Percentiles rank a stretch among this genome's conserved stretches.
These are phyloP conservation scores for Coemansia sp. DNA, from an alignment of 192 early-diverging fungal species.

Conservation along the genomic window DNA sequence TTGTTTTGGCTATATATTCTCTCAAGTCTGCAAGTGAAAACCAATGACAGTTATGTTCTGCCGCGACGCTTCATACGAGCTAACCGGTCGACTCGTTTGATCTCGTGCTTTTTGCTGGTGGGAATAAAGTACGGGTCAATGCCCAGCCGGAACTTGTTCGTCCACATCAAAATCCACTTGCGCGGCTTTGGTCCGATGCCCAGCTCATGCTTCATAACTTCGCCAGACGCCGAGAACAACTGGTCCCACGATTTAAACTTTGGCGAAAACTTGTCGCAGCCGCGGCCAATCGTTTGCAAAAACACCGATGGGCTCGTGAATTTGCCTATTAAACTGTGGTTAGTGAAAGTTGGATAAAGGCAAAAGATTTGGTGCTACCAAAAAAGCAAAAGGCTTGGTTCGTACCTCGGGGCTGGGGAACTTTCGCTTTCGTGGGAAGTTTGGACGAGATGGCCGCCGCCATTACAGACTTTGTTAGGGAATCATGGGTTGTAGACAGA, in stretches of 20 bases:
- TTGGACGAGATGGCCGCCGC: slow-evolving; percentile 3
- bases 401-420: slow-evolving; percentile 36
- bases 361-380: background rate
- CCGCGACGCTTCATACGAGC: slow-evolving; percentile 47
- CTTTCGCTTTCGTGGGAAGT: background rate
- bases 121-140: slow-evolving; percentile 56
- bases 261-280: slow-evolving; percentile 51
- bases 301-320: slow-evolving; percentile 30
- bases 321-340: background rate
- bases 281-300: slow-evolving; percentile 51
- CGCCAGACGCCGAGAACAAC: slow-evolving; percentile 54
- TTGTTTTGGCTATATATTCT: background rate
- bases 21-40: background rate
- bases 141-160: slow-evolving; percentile 56
- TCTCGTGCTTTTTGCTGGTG: slow-evolving; percentile 52
- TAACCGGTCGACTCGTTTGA: slow-evolving; percentile 43
- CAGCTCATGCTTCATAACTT: slow-evolving; percentile 58
- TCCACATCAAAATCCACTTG: slow-evolving; percentile 61
- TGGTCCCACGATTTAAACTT: slow-evolving; percentile 60
- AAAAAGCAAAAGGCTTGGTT: no score
- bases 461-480: background rate
- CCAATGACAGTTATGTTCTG: background rate
- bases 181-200: slow-evolving; percentile 59
- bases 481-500: slow-evolving; percentile 17
- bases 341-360: background rate